Base-by-base conservation (phyloP, 345 rosid species). In the Linum lewisii region DNA sequence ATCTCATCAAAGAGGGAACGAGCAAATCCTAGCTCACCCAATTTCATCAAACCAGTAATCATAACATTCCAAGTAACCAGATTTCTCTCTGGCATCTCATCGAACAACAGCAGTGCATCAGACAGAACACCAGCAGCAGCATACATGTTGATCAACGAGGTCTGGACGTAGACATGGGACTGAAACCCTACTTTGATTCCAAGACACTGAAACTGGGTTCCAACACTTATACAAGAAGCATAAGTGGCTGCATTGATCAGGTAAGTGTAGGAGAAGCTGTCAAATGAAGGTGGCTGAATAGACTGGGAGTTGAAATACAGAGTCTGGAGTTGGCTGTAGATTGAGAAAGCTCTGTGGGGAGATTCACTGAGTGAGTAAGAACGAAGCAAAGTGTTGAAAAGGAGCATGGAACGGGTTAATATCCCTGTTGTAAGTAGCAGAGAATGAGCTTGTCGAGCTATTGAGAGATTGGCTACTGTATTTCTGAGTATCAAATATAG, bases 1-100 rank as follows among this genome's bases (percentile, higher is more conserved):
- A 88, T 88, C 75, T 68, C 73, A 51, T 85, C 80, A 64, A 88
- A 79, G 38, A 88, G 69, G 59, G 66, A 62, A 64, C 70, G 68
- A 13, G 95, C 96, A 61, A 60, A 60, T n/a, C 68, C 86, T 53
- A 82, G 75, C 55, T 84, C 72, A 52, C 86, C 83, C 80, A 75
- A 63, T 56, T 77, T 84, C 6, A 77, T 79, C 58, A 81, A 77
- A 21, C 85, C 98, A 63, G 90, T 79, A 19, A 88, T 82, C 83
- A 88, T 72, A 65, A 76, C 92, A 71, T 91, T 91, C 98, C 92
- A 86, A 0, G 95, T 75, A 34, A 88, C 95, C 1, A 24, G 45
- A 68, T 71, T 91, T 64, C 77, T 80, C 0, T 66, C 78, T 21
- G 82, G 86, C 88, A 88, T 86, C 82, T 70, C 78, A n/a, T 81